Evolutionary conservation across 192 early-diverging fungal genomes (phyloP), one percentile per base, ranked within the genome.

Genomic region (Coemansia sp.): DNA sequence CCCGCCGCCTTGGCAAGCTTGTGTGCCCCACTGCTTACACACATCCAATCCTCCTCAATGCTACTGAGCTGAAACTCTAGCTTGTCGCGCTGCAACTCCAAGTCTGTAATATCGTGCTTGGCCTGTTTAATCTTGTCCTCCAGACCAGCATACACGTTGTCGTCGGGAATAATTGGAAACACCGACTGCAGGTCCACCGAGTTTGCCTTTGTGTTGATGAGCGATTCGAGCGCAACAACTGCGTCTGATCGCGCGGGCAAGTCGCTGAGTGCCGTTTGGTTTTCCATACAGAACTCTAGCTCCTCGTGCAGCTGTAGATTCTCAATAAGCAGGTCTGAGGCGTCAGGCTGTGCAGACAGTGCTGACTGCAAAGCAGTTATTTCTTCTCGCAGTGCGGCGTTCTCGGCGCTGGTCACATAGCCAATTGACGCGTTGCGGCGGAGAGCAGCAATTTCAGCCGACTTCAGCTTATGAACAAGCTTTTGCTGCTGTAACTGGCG

Each of bases 31-130:
- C 65, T 67, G 39, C 60, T 69, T 37, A 82, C 79, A 35, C 43
- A 56, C 35, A 73, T 66, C 79, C 79, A 82, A 62, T 82, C 79
- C 66, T 73, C 79, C 41, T 82, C 79, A 29, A 75, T 75, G 70
- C 74, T 82, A 19, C 49, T 59, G 57, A 75, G 65, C 61, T 82
- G 79, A 48, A 82, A 82, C 59, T 82, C 79, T 2, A 76, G 62
- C 47, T 61, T 73, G 54, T 82, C 74, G 11, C 70, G 59, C 61
- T 82, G 79, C 19, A 76, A 13, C 54, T 75, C 74, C 55, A 82
- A 64, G 26, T 82, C 79, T 35, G 65, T 64, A 4, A 82, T 67
- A 18, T 72, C 61, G 29, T 75, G 66, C 60, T 69, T 66, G 22
- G 66, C 35, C 29, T 73, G 66, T 57, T 67, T 73, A 23, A 82